These are phyloP conservation scores for Coemansia sp. DNA, from an alignment of 192 early-diverging fungal species.

Conservation along the genomic window DNA sequence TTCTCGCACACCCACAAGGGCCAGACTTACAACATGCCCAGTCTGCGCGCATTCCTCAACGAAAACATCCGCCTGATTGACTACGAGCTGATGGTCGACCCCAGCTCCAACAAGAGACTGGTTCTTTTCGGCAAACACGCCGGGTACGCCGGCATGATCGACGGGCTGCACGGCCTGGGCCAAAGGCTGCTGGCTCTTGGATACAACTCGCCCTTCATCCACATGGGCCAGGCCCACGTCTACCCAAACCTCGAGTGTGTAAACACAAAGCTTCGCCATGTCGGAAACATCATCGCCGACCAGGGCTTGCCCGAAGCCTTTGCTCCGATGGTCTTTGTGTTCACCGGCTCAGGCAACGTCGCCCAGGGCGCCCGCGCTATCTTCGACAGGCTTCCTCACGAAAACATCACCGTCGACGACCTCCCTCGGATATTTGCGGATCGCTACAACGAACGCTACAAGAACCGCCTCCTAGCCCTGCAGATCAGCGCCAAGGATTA, in stretches of 20 bases:
- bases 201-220: constrained; percentile 92
- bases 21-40: constrained; percentile 89
- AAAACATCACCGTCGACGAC: constrained; percentile 74
- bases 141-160: constrained; percentile 94
- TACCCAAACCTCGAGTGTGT: constrained; percentile 67
- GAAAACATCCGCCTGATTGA: constrained; percentile 91
- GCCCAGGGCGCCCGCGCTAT: constrained; percentile 85
- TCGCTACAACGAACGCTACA: constrained; percentile 64
- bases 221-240: constrained; percentile 69
- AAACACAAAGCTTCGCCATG: constrained; percentile 53
- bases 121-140: constrained; percentile 93
- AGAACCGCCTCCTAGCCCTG: constrained; percentile 52
- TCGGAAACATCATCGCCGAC: constrained; percentile 78
- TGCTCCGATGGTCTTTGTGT: constrained; percentile 85
- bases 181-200: constrained; percentile 85
- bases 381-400: constrained; percentile 88
- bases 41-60: constrained; percentile 83
- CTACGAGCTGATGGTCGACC: constrained; percentile 91
- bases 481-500: constrained; percentile 81
- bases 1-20: constrained; percentile 99
- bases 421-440: constrained; percentile 55
- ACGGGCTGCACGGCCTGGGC: constrained; percentile 88
- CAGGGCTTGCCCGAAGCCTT: constrained; percentile 86
- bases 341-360: constrained; percentile 92
- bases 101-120: constrained; percentile 61